phyloP scores from a whole-genome alignment of 805 yeast species.

The Maudiozyma bulderi region DNA sequence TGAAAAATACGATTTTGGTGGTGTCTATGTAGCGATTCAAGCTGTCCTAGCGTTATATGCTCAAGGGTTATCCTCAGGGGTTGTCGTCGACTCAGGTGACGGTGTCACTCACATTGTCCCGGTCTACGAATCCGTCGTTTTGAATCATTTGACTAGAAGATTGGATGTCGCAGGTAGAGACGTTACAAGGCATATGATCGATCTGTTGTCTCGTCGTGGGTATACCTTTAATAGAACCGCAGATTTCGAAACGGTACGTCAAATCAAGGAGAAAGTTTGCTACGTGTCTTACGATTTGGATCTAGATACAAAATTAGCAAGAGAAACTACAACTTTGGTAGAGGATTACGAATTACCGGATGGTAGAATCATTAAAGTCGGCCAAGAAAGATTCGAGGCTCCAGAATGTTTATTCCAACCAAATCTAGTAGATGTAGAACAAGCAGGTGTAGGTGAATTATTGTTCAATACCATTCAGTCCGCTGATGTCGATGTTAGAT shows the following conservation, averaged over 20 bases:
- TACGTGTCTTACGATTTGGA: constrained; percentile 92
- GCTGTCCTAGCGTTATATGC: constrained; percentile 97
- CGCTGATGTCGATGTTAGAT: constrained; percentile 89
- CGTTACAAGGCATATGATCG: constrained; percentile 92
- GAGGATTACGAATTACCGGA: constrained; percentile 92
- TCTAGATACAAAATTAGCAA: constrained; percentile 75
- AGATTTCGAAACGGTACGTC: constrained; percentile 97
- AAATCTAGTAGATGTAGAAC: constrained; percentile 86
- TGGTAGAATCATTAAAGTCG: constrained; percentile 87
- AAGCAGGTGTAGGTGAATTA: constrained; percentile 91
- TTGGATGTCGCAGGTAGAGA: constrained; percentile 97
- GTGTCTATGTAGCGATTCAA: constrained; percentile 92
- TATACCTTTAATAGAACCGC: constrained; percentile 98
- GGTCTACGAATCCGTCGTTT: constrained; percentile 93
- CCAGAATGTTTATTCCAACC: constrained; percentile 88
- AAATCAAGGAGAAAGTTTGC: constrained; percentile 91
- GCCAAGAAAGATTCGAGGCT: constrained; percentile 78
- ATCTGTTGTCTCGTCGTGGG: constrained; percentile 84
- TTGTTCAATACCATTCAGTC: constrained; percentile 87
- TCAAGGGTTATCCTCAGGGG: constrained; percentile 93
- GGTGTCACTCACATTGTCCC: constrained; percentile 93
- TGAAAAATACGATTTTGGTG: constrained; percentile 84
- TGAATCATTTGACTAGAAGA: constrained; percentile 85
- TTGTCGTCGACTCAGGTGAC: constrained; percentile 97
- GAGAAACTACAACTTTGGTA: constrained; percentile 91